Conservation (phyloP, 805 yeast species). For the Cyberlindnera meyerae region DNA sequence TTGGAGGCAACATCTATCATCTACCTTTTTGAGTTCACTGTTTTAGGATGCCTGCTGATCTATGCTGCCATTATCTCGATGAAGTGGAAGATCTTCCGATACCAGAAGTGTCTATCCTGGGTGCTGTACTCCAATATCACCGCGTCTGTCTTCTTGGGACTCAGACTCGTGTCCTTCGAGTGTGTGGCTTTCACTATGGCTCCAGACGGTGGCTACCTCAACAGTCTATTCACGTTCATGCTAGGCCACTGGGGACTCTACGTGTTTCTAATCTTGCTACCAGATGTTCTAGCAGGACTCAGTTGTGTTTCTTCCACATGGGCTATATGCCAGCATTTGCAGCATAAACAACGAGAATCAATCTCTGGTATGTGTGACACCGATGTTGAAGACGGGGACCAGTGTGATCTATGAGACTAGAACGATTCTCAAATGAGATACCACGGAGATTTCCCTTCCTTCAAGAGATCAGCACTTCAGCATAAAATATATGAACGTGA, state of each 20-base stretch:
- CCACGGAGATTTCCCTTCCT: too few species aligned
- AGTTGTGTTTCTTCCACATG: too few species aligned
- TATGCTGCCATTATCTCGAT: conserved; percentile 1
- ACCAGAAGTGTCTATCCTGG: conserved; percentile 1
- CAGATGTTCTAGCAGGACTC: too few species aligned
- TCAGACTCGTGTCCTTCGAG: conserved; percentile 1
- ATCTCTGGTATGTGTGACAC: too few species aligned
- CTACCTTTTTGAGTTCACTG: background rate
- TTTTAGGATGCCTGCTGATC: background rate
- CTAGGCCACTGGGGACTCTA: conserved; percentile 5
- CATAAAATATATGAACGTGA: too few species aligned
- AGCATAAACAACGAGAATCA: too few species aligned
- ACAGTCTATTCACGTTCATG: conserved; percentile 1
- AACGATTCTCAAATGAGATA: too few species aligned
- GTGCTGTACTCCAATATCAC: background rate
- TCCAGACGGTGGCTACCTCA: background rate
- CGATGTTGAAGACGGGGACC: too few species aligned
- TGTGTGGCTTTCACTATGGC: conserved; percentile 2
- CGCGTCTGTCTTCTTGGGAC: background rate
- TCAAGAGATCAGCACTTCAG: too few species aligned
- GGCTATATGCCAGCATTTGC: too few species aligned
- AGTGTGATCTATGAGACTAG: too few species aligned
- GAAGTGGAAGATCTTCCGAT: background rate
- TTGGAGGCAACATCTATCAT: conserved; percentile 3
- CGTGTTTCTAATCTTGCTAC: conserved; percentile 2